Base-by-base conservation (phyloP, 1,284 basidiomycete genomes). In the Boletus semigastroideus region DNA sequence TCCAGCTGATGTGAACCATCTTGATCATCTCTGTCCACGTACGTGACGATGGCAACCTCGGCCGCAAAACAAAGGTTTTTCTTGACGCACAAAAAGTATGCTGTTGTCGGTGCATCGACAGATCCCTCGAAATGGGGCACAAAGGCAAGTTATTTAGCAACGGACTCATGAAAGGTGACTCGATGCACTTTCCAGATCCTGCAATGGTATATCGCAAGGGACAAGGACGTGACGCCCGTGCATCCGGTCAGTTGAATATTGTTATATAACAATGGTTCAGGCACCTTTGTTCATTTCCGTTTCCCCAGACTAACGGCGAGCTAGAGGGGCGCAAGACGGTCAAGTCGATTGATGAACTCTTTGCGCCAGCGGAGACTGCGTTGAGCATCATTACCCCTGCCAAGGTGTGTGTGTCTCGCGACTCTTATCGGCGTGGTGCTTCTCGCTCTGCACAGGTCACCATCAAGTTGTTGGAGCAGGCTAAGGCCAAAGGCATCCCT, bases 321-420 rank as follows among this genome's bases (percentile, higher is more conserved):
- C 72, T 91, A 8, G 85, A 88, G 59, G 86, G 84, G 4, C 57
- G 84, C 44, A 59, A 72, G 49, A 80, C 85, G 4, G 61, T 88
- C 42, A 68, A 68, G 49, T 68, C 75, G 3, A 74, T 93, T 56
- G 65, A 73, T 6, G 78, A 84, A 34, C 78, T 94, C n/a, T 65
- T 79, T 16, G 72, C 73, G 38, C 87, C 91, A 3, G 65, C 75
- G 3, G 73, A 84, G 55, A 94, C 92, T 0, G 86, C 87, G 11
- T 75, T 94, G 53, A 90, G 87, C 59, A 81, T 94, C 56, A 80
- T 94, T 63, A 92, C 91, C 6, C 82, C 85, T 45, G 79, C 87
- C 20, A 82, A 82, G 71, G 83, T 86, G 57, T 33, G 49, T 33
- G 49, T 40, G 31, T 3, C 27, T 9, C 22, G 17, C 10, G 1